Base-by-base conservation (phyloP, 257 asterid genomes). In the Solanum dulcamara region DNA sequence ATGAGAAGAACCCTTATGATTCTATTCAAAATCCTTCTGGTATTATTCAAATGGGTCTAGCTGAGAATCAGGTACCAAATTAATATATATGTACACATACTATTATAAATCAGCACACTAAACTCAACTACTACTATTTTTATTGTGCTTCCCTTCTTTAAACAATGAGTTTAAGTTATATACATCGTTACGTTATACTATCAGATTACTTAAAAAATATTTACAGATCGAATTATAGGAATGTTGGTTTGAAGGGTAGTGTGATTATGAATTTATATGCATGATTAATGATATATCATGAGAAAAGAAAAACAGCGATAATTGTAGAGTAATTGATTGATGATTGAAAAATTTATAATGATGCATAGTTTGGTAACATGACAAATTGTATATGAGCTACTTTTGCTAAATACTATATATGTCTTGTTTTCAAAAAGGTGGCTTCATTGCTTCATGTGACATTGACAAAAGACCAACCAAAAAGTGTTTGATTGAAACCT, bases 31-130 rank as follows among this genome's bases (percentile, higher is more conserved):
- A 89, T 87, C 91, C 90, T 32, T 84, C 86, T 55, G 91, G 91
- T 77, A 89, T 89, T 81, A 89, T 87, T 81, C 91, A 89, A 59
- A 89, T 89, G 91, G 91, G 90, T 83, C 77, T 87, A 33, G 91
- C 90, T 5, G 91, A 89, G 20, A 89, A 89, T 71, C 91, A 87
- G 90, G 91, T 89, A 22, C 66, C 62, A 57, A 57, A 57, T n/a
- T n/a, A 4, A n/a, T 57, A 7, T 40, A 40, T 10, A 40, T 40
- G 46, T 40, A 8, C 46, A 40, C 8, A 8, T 9, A 57, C 28
- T 57, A 57, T 0, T 22, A n/a, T 10, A 57, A n/a, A 57, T 57
- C 66, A 0, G n/a, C 32, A 57, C 30, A n/a, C 66, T 57, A 10
- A 57, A 57, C 7, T 57, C 66, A 57, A 57, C 0, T 57, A 57